Conservation (phyloP, 768 basidiomycete genomes). For the Russula vinacea region DNA sequence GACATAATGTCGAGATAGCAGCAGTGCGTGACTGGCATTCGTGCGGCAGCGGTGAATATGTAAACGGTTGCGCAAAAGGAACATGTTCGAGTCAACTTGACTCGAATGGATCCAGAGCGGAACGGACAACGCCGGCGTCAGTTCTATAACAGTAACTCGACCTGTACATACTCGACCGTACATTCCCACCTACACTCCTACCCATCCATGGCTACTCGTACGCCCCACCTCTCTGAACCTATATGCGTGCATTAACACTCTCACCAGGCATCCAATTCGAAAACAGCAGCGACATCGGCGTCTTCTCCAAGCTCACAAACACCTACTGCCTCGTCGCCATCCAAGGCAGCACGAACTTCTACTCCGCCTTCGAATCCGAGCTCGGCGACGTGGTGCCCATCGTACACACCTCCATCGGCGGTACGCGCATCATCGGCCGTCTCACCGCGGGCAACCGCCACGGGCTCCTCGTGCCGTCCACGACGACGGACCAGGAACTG, state of each 20-base stretch:
- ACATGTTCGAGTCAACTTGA: constrained; percentile 18
- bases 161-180: background rate
- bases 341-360: constrained; percentile 95
- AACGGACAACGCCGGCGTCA: constrained; percentile 1
- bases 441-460: constrained; percentile 97
- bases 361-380: constrained; percentile 95
- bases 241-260: background rate
- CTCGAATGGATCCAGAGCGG: background rate
- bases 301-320: constrained; percentile 97
- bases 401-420: constrained; percentile 92
- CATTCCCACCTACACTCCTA: background rate
- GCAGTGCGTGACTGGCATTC: background rate
- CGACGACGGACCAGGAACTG: constrained; percentile 96
- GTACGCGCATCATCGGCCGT: constrained; percentile 90
- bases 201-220: constrained; percentile 61
- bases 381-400: constrained; percentile 91
- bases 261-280: constrained; percentile 83
- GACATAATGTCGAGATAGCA: constrained; percentile 7
- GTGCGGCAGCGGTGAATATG: background rate
- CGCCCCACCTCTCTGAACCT: constrained; percentile 32
- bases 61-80: constrained; percentile 8
- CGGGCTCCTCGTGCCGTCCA: constrained; percentile 91
- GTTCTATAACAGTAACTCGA: no score
- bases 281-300: constrained; percentile 93
- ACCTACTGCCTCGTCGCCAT: constrained; percentile 94